phyloP scores from a whole-genome alignment of 805 yeast species.

The Pichia cabralensis region DNA sequence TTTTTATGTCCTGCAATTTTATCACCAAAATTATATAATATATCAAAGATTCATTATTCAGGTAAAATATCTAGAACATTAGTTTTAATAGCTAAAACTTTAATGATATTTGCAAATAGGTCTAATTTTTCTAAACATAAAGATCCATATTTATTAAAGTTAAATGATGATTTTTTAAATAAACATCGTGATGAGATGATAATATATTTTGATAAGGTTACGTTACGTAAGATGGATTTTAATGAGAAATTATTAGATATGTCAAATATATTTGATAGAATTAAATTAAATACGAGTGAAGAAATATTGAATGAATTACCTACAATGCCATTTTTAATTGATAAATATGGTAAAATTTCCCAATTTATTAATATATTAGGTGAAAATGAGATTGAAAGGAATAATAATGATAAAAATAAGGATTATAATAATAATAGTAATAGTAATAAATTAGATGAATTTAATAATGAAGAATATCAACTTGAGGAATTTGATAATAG shows the following conservation, averaged over 20 bases:
- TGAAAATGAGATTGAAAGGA: constrained; percentile 8
- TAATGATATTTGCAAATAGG: constrained; percentile 73
- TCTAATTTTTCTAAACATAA: constrained; percentile 64
- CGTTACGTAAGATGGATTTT: constrained; percentile 57
- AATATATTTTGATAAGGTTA: constrained; percentile 64
- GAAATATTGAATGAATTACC: constrained; percentile 49
- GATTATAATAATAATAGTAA: not conserved
- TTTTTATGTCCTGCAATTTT: constrained; percentile 86
- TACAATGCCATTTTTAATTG: constrained; percentile 58
- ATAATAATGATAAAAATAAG: not conserved
- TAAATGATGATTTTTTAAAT: constrained; percentile 58
- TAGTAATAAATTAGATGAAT: not conserved
- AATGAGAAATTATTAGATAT: constrained; percentile 46
- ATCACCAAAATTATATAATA: constrained; percentile 76
- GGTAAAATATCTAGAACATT: constrained; percentile 68
- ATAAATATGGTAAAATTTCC: constrained; percentile 50
- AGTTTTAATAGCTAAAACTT: constrained; percentile 69
- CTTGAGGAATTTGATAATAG: constrained; percentile 38
- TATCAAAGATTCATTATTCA: constrained; percentile 60
- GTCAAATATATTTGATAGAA: constrained; percentile 46
- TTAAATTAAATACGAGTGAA: constrained; percentile 46
- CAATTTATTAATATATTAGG: constrained; percentile 35
- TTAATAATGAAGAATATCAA: constrained; percentile 16
- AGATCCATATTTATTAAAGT: constrained; percentile 65
- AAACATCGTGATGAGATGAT: constrained; percentile 46